Percentiles rank a stretch among this genome's conserved stretches.
Evolutionary conservation across 257 asterid genomes (phyloP).

Genomic region (Solanum appendiculatum): DNA sequence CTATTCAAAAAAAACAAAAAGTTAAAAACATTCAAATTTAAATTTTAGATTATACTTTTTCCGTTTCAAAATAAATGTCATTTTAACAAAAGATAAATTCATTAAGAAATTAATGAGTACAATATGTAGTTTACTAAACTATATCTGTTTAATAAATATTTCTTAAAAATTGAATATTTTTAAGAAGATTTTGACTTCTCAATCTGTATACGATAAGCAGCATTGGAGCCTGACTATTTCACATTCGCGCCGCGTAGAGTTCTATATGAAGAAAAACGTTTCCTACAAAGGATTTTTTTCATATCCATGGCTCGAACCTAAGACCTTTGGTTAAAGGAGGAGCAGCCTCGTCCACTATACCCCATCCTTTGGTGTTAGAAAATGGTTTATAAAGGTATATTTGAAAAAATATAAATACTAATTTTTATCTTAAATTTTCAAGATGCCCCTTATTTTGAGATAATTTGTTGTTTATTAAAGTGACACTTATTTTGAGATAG

Average conservation of each 20-base stretch:
- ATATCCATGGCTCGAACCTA: accelerated
- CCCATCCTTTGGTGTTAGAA: neutral
- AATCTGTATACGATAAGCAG: no score
- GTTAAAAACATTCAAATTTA: neutral
- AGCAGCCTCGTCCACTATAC: no score
- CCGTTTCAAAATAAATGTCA: neutral
- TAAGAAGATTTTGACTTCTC: no score
- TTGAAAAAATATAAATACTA: neutral
- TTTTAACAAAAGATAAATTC: no score
- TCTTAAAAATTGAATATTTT: neutral
- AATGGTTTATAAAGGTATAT: neutral
- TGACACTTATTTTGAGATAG: neutral
- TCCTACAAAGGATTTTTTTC: neutral
- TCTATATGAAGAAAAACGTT: no score
- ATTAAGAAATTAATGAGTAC: no score
- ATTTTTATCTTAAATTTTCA: neutral
- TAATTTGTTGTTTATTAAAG: no score
- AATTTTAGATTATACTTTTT: neutral
- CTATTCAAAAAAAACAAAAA: neutral
- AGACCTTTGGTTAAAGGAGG: no score
- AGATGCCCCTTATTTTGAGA: neutral
- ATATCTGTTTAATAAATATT: no score
- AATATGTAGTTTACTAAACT: no score
- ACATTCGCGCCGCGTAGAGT: neutral
- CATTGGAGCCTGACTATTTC: neutral